Base-by-base conservation (phyloP, 2,329 filamentous ascomycete species). In the Colletotrichum shisoi region DNA sequence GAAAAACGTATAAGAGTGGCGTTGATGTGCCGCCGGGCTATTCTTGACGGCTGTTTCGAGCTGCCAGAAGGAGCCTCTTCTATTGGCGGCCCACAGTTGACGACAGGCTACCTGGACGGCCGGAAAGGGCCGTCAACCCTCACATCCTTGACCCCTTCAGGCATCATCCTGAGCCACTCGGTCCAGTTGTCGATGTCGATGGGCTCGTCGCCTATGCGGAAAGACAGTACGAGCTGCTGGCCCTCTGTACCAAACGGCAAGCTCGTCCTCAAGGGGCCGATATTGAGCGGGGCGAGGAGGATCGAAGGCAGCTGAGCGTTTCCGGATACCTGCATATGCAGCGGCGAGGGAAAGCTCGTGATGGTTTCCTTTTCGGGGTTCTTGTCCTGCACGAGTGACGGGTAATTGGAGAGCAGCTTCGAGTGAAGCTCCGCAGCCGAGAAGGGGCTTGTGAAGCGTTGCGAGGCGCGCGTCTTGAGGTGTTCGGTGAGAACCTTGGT, bases 141-240 rank as follows among this genome's bases (percentile, higher is more conserved):
- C 62, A 87, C 78, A 65, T 87, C 84, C 70, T 78, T 82, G 70
- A 87, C 81, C 8, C 84, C 82, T 63, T 86, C 84, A 2, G 85
- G 85, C 80, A 87, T 84, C 72, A 84, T 77, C 24, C 85, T 82
- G 69, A 88, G 74, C 84, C 85, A 87, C 71, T 87, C 85, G 61
- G 81, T 78, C 85, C 85, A 87, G 62, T 76, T 81, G 57, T 87
- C 84, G 60, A 83, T 73, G 67, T 85, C 82, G 67, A 85, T 75
- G 37, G 79, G 79, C 27, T 85, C 83, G 46, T 86, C 84, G 2
- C 79, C 79, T 48, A 87, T 74, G 31, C 81, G 79, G 62, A 87
- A 79, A 11, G 81, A 83, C 8, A 88, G 72, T 58, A 81, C 82
- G 42, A 87, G 69, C 62, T 84, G 81, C 2, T 81, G 78, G 11